These are phyloP conservation scores for Stagonosporopsis tanaceti DNA, from an alignment of 2,329 filamentous ascomycete species.

Conservation along the genomic window DNA sequence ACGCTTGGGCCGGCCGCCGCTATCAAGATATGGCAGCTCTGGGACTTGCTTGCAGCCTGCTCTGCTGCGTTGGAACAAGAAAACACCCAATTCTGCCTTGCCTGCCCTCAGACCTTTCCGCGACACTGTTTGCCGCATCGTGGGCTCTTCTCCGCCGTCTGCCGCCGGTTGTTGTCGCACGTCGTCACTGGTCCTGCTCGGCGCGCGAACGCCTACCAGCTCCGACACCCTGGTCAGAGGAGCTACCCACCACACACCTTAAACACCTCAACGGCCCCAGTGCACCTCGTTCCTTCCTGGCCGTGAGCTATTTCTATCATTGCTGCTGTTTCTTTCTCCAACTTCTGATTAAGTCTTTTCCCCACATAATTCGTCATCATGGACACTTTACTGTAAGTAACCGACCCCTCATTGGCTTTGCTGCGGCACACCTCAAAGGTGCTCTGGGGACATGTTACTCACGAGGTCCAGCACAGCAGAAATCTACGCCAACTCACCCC, in stretches of 20 bases:
- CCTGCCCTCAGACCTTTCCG: slow-evolving; percentile 17
- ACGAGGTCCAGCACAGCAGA: slow-evolving; percentile 75
- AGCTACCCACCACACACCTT: slow-evolving; percentile 21
- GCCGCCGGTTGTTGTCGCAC: slow-evolving; percentile 23
- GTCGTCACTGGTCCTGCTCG: slow-evolving; percentile 33
- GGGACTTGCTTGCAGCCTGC: slow-evolving; percentile 2
- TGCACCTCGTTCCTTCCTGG: slow-evolving; percentile 13
- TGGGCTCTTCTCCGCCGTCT: slow-evolving; percentile 16
- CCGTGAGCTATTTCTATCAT: slow-evolving; percentile 9
- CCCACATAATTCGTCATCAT: slow-evolving; percentile 49
- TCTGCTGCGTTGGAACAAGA: slow-evolving; percentile 8
- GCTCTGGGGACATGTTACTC: slow-evolving; percentile 22
- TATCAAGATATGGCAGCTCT: slow-evolving; percentile 27
- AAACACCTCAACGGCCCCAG: slow-evolving; percentile 25
- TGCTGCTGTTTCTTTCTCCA: slow-evolving; percentile 16
- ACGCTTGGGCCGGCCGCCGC: slow-evolving; percentile 8
- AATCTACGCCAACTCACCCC: slow-evolving; percentile 87
- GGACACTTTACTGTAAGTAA: slow-evolving; percentile 69
- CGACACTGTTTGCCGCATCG: slow-evolving; percentile 20
- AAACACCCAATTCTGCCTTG: slow-evolving; percentile 5
- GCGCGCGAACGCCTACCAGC: slow-evolving; percentile 27
- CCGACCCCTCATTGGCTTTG: slow-evolving; percentile 27
- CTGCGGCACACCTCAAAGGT: slow-evolving; percentile 1
- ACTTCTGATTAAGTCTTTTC: slow-evolving; percentile 7
- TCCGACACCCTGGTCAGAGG: slow-evolving; percentile 23